Base-by-base conservation (phyloP, 306 rosid genomes). In the Gastrolobium bilobum region DNA sequence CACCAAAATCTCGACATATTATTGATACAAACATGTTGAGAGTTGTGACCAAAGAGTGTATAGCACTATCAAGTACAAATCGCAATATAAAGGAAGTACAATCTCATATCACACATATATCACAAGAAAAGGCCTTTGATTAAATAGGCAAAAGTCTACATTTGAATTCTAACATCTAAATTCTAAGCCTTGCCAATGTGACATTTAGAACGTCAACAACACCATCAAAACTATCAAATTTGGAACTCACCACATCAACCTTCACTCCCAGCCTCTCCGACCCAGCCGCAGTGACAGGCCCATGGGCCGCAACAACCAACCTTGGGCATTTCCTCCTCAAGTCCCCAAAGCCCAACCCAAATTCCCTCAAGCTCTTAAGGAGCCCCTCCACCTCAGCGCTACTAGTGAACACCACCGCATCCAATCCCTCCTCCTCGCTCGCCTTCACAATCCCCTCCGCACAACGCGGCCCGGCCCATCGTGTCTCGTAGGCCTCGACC, bases 361-460 rank as follows among this genome's bases (percentile, higher is more conserved):
- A 54, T 68, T 79, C 87, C 64, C 56, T 80, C 78, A 93, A 50
- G 75, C 97, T 87, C 83, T 88, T 91, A 59, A 91, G 78, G 81
- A 93, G 26, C 8, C 97, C 98, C 79, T 93, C 97, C 78, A 93
- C 97, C 86, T 93, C 97, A 37, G 94, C 93, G 9, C 81, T 93
- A 81, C 97, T 91, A 4, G 98, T 91, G 48, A 93, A 91, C 79
- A 91, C 87, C 1, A 93, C 11, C n/a, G 84, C 94, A 79, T 81
- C 86, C 86, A 93, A 75, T 50, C 64, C 68, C 10, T 86, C 86
- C 34, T 78, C 78, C 79, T 77, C 81, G 2, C 84, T 64, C 58
- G 77, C 80, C 85, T 53, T 77, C 81, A 80, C 91, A 50, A 93
- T 75, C 78, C 62, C 80, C 81, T 77, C 82, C 46, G 88, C 94